A percentile compares a stretch with the other conserved stretches of the same genome.
Conservation (phyloP, 805 yeast genomes). For the Candida qinlingensis region DNA sequence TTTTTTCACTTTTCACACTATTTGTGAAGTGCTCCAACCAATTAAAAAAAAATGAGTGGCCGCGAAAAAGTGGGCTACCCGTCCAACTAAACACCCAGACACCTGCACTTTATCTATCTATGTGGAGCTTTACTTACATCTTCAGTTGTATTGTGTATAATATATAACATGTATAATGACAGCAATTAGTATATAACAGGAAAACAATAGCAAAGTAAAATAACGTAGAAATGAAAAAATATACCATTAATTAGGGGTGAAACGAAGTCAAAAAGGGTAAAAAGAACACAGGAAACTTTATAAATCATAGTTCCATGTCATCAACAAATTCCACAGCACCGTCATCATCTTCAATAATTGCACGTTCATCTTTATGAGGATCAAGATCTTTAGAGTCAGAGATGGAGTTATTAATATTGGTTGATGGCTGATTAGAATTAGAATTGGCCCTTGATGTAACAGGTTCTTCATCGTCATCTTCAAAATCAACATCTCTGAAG, state of each 20-base stretch:
- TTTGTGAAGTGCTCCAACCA: background rate
- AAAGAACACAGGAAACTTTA: background rate
- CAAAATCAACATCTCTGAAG: slow-evolving; percentile 85
- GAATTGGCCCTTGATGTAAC: background rate
- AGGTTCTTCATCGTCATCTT: slow-evolving; percentile 65
- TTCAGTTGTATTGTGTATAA: too few relatives aligned
- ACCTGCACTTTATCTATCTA: background rate
- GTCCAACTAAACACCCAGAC: background rate
- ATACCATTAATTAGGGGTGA: too few relatives aligned
- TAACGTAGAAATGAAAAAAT: too few relatives aligned
- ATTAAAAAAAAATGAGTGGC: background rate
- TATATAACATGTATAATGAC: too few relatives aligned
- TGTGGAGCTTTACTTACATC: too few relatives aligned
- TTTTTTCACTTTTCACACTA: slow-evolving; percentile 1
- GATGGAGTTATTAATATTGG: too few relatives aligned
- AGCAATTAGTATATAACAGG: too few relatives aligned
- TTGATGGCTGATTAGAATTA: background rate
- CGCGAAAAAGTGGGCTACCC: background rate
- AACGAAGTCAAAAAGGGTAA: background rate
- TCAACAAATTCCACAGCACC: slow-evolving; percentile 36
- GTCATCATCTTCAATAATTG: slow-evolving; percentile 14
- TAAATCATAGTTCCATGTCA: slow-evolving; percentile 24
- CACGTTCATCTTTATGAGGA: slow-evolving; percentile 1
- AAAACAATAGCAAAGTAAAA: too few relatives aligned
- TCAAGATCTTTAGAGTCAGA: background rate